Percentiles rank a stretch among this genome's conserved stretches.
Conservation (phyloP, 257 asterid species). For the Nicotiana benthamiana region DNA sequence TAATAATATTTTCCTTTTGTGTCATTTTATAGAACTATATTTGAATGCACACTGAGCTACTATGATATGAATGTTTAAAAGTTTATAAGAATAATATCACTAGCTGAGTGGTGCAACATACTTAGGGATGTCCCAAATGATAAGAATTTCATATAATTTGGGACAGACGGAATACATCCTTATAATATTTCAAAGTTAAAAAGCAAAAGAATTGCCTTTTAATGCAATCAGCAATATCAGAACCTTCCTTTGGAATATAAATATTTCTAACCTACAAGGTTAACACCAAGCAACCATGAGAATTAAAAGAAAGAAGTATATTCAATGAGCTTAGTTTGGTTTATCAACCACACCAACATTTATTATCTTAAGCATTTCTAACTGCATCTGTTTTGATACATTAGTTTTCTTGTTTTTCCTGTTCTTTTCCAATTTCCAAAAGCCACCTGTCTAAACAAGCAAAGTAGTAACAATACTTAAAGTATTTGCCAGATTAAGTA, state of each 20-base stretch:
- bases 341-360: constrained; percentile 6
- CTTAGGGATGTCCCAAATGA: neutral
- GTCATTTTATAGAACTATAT: neutral
- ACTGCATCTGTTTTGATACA: neutral
- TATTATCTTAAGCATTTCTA: neutral
- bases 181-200: neutral
- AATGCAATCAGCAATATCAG: neutral
- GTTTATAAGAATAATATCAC: neutral
- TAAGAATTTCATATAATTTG: neutral
- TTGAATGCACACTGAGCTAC: neutral
- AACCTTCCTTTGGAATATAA: neutral
- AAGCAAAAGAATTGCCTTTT: neutral
- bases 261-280: neutral
- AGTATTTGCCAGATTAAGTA: neutral
- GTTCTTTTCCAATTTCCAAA: neutral
- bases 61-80: neutral
- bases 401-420: neutral
- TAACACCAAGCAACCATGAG: neutral
- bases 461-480: neutral
- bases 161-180: neutral
- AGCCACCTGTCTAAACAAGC: too few species aligned
- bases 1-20: neutral
- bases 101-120: neutral
- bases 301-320: neutral
- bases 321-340: neutral